Evolutionary conservation across 1,139 yeast genomes (phyloP).

Genomic region (Pichia sp.): DNA sequence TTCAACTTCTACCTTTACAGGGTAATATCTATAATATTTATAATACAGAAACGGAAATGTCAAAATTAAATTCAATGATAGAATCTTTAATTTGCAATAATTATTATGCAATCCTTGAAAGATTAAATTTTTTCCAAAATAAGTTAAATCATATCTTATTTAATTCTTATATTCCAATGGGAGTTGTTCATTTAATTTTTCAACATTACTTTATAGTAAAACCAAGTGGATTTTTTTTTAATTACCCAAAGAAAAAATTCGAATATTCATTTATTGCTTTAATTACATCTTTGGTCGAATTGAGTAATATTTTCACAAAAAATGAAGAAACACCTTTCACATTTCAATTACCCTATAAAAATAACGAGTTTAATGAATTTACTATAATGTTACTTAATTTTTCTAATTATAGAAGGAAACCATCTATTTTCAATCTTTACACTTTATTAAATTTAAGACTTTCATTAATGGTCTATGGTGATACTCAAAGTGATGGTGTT

Average conservation of each 20-base stretch:
- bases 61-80: neutral
- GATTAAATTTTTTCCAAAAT: conserved; percentile 18
- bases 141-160: conserved; percentile 19
- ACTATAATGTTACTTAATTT: conserved; percentile 10
- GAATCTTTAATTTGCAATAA: conserved; percentile 7
- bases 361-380: conserved; percentile 11
- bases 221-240: conserved; percentile 7
- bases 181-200: conserved; percentile 10
- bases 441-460: conserved; percentile 12
- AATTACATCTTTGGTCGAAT: conserved; percentile 14
- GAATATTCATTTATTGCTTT: conserved; percentile 15
- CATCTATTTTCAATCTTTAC: conserved; percentile 11
- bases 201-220: conserved; percentile 11
- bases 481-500: conserved; percentile 13
- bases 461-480: conserved; percentile 15
- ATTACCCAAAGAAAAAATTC: conserved; percentile 6
- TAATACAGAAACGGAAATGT: neutral
- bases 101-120: conserved; percentile 21
- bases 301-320: conserved; percentile 12
- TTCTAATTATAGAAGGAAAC: conserved; percentile 13
- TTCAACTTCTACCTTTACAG: no score
- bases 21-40: neutral
- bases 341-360: conserved; percentile 1
- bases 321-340: neutral
- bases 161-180: conserved; percentile 19